Percentiles rank a stretch among this genome's conserved stretches.
Conservation (phyloP, 2,329 filamentous ascomycete genomes). For the Zasmidium angulare region DNA sequence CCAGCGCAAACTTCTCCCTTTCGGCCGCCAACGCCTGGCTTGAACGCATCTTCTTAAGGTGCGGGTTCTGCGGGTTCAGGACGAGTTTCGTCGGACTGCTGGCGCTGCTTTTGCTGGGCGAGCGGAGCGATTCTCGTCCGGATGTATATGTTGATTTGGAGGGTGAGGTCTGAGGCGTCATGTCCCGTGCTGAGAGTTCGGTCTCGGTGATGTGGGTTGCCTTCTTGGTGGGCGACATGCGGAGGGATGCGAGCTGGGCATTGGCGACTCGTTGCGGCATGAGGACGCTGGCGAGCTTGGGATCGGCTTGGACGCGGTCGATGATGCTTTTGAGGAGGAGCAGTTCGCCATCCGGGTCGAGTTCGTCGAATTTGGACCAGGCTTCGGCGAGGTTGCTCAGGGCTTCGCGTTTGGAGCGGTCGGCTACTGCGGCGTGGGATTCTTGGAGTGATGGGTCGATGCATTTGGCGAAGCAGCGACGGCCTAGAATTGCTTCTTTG, state of each 20-base stretch:
- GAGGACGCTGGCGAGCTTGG: slow-evolving; percentile 57
- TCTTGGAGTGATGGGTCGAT: slow-evolving; percentile 83
- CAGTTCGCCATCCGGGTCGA: slow-evolving; percentile 88
- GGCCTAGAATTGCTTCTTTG: slow-evolving; percentile 81
- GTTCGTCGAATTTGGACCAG: slow-evolving; percentile 77
- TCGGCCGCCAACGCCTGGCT: slow-evolving; percentile 41
- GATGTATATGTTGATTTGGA: slow-evolving; percentile 20
- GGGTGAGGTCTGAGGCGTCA: slow-evolving; percentile 30
- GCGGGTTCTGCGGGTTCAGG: slow-evolving; percentile 78
- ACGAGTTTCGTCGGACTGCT: slow-evolving; percentile 62
- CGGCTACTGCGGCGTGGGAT: slow-evolving; percentile 73
- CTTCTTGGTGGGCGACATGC: slow-evolving; percentile 32
- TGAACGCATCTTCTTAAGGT: slow-evolving; percentile 71
- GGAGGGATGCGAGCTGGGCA: slow-evolving; percentile 36
- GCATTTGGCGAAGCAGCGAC: slow-evolving; percentile 76
- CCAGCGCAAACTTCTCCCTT: slow-evolving; percentile 50
- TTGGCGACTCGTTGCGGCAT: slow-evolving; percentile 38
- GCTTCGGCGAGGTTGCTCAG: slow-evolving; percentile 81
- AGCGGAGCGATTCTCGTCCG: slow-evolving; percentile 11
- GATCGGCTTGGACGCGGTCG: slow-evolving; percentile 68
- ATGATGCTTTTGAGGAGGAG: slow-evolving; percentile 78
- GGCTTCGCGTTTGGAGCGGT: slow-evolving; percentile 70
- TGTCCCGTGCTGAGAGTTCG: slow-evolving; percentile 20
- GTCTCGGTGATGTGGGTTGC: slow-evolving; percentile 16
- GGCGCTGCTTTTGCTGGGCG: slow-evolving; percentile 27